Conservation (phyloP, 2,329 filamentous ascomycete species). For the Trichoderma sp. region DNA sequence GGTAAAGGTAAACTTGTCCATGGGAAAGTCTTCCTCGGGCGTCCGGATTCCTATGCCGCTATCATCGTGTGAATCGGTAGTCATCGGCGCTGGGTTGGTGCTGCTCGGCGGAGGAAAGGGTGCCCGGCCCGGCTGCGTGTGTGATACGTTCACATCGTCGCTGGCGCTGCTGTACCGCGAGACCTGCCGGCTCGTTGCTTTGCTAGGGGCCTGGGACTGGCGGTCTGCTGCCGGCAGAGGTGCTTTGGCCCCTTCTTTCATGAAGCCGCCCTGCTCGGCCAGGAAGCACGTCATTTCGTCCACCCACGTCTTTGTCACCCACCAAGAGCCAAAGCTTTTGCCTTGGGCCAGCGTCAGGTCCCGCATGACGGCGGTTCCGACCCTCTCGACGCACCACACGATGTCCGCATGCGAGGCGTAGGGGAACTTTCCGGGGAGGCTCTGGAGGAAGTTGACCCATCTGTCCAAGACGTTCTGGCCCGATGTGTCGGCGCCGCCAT, state of each 20-base stretch:
- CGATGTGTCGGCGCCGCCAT: slow-evolving; percentile 37
- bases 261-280: slow-evolving; percentile 86
- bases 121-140: slow-evolving; percentile 53
- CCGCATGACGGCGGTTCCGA: slow-evolving; percentile 76
- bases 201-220: slow-evolving; percentile 42
- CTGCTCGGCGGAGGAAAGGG: slow-evolving; percentile 52
- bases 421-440: slow-evolving; percentile 70
- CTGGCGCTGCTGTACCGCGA: slow-evolving; percentile 50
- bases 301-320: slow-evolving; percentile 93
- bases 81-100: slow-evolving; percentile 46
- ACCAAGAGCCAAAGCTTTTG: slow-evolving; percentile 86
- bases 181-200: slow-evolving; percentile 42
- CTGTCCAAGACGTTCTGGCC: slow-evolving; percentile 73
- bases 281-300: slow-evolving; percentile 93
- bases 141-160: slow-evolving; percentile 50
- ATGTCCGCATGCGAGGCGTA: slow-evolving; percentile 72
- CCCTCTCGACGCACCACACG: slow-evolving; percentile 73
- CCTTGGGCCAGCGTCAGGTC: slow-evolving; percentile 79
- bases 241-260: slow-evolving; percentile 58
- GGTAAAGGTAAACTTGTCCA: slow-evolving; percentile 60
- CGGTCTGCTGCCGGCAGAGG: slow-evolving; percentile 35
- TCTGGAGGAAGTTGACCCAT: slow-evolving; percentile 73
- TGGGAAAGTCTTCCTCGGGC: slow-evolving; percentile 65
- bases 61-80: slow-evolving; percentile 62
- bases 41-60: slow-evolving; percentile 74